Evolutionary conservation across 1,284 basidiomycete species (phyloP).

Genomic region (Laetiporus sulphureus): DNA sequence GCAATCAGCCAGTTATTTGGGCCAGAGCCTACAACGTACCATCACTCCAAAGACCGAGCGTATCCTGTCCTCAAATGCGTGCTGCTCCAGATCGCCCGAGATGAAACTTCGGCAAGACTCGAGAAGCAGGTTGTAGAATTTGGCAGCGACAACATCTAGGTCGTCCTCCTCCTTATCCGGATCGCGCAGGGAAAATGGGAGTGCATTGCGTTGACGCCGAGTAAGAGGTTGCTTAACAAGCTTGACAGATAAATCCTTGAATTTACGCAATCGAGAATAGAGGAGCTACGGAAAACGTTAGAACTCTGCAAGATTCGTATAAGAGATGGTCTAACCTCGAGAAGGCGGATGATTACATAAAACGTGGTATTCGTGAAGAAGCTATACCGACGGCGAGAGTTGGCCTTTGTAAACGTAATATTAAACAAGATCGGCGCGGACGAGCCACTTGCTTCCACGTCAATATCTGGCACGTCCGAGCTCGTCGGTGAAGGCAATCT

Average conservation of each 20-base stretch:
- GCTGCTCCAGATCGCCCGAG: constrained; percentile 86
- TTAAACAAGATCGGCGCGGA: too few species aligned
- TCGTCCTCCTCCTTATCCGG: constrained; percentile 20
- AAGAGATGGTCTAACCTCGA: too few species aligned
- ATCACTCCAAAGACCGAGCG: constrained; percentile 86
- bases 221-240: constrained; percentile 30
- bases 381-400: constrained; percentile 41
- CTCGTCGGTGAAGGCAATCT: constrained; percentile 52
- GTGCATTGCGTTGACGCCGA: constrained; percentile 22
- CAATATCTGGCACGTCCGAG: constrained; percentile 35
- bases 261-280: constrained; percentile 77
- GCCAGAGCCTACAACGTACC: too few species aligned
- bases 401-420: not conserved
- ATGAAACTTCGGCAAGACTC: constrained; percentile 88
- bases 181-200: constrained; percentile 26
- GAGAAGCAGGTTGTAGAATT: constrained; percentile 82
- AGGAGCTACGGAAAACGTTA: constrained; percentile 64
- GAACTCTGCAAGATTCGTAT: too few species aligned
- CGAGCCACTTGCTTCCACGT: constrained; percentile 24
- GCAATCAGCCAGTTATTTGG: too few species aligned
- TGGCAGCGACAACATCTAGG: constrained; percentile 29
- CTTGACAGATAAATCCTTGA: constrained; percentile 64
- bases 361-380: constrained; percentile 91
- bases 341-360: constrained; percentile 78
- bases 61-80: constrained; percentile 86